Evolutionary conservation across 1,284 basidiomycete genomes (phyloP), one percentile per base, ranked within the genome.

Genomic region (Boletus smithii): DNA sequence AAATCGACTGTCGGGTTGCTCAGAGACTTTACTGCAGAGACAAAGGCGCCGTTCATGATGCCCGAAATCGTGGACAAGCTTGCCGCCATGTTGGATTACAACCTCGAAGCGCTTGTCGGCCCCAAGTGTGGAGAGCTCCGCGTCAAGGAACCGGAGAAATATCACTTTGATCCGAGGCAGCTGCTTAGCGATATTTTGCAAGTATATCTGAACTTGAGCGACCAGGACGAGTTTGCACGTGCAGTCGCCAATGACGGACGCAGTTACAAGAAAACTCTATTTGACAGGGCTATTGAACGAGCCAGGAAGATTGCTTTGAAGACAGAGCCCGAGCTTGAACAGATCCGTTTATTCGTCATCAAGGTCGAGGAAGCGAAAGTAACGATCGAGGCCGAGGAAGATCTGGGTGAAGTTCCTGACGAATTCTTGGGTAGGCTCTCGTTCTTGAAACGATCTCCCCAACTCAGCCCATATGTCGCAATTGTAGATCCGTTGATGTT

Each of bases 1-100:
- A 81, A 88, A 53, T 91, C 90, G 24, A 95, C 93, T 11, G 84
- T 99, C 22, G 85, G 87, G 39, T 75, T 98, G 18, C 79, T 99
- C 54, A 92, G 91, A 64, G 80, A 91, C 46, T 95, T 99, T 68
- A 97, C 95, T 0, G 88, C 83, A 0, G 91, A 97, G 63, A 91
- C 92, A 0, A 91, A 88, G 61, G 81, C 79, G 33, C 93, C 95
- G 0, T 99, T 99, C 71, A 89, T 98, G 81, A 89, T 91, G 68
- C 88, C 91, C 3, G 97, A 99, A 70, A 97, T 99, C 47, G 92
- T 99, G 24, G 89, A 95, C 62, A 83, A 91, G 32, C 77, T 99
- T 14, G 95, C 97, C 4, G 95, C 95, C 1, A 98, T 98, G 91
- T 72, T 99, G 57, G 90, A 97, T 66, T 95, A 95, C 73, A 98